phyloP scores from a whole-genome alignment of 306 rosid genomes.

The Cucurbita moschata region DNA sequence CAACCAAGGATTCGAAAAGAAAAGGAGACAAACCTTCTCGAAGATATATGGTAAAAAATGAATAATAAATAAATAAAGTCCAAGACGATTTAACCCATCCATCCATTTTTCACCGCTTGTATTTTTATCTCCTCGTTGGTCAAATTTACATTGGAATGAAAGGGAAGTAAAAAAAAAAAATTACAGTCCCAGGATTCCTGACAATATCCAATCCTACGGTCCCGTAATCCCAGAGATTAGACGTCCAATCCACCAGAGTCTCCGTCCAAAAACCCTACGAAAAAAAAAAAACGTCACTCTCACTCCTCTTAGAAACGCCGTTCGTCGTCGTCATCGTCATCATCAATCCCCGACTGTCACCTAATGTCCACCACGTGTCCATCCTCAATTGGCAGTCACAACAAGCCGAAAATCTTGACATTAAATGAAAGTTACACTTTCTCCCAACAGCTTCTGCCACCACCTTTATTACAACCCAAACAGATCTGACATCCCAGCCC shows the following conservation, averaged over 20 bases:
- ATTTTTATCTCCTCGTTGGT: background rate
- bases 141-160: background rate
- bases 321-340: background rate
- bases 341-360: background rate
- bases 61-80: no score
- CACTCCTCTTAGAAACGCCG: background rate
- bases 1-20: no score
- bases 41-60: no score
- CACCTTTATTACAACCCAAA: conserved; percentile 26
- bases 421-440: conserved; percentile 36
- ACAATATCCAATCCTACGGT: conserved; percentile 1
- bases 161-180: background rate
- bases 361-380: background rate
- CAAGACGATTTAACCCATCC: background rate
- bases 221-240: conserved; percentile 5
- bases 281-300: background rate
- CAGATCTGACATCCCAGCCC: background rate
- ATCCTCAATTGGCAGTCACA: background rate
- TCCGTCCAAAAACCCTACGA: background rate
- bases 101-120: background rate
- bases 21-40: no score
- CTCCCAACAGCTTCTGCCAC: conserved; percentile 40
- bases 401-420: conserved; percentile 11
- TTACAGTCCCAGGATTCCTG: background rate
- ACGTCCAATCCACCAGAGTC: background rate